Base-by-base conservation (phyloP, 345 rosid species). In the Orychophragmus violaceus region DNA sequence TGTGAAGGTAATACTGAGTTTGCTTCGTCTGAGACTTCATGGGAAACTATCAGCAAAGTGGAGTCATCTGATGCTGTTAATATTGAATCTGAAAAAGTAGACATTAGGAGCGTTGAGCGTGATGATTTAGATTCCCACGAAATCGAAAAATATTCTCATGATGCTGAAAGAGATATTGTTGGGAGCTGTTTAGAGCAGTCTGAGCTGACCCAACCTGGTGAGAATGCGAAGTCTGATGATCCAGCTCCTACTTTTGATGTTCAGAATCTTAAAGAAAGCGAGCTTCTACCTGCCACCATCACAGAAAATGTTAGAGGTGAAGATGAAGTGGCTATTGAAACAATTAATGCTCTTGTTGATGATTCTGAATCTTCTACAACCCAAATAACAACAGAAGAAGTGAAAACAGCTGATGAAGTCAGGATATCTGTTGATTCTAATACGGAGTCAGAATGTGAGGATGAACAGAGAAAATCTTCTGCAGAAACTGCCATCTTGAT, bases 1-100 rank as follows among this genome's bases (percentile, higher is more conserved):
- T 82, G 85, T 71, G 86, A 82, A 68, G 88, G 77, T 36, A 82
- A 60, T 52, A 82, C 77, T 18, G 95, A 85, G 56, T 84, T 84
- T 74, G 77, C 73, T 68, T 69, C 83, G 3, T 84, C 79, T 50
- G 87, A 79, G 66, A 74, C 82, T 74, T 67, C 58, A 0, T 84
- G 84, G 90, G 83, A 72, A 29, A 67, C 80, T 77, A 71, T 80
- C 18, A 35, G 39, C 32, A 78, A 74, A 77, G 69, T 84, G 68
- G 82, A 75, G 65, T 59, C 78, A 36, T 55, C 83, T 41, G 6
- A 4, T 41, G 19, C 46, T 41, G 46, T 5, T 37, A 16, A 41
- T 41, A 16, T 41, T 41, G 10, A 9, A 14, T 41, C 46, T 28
- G 70, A 64, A 52, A 74, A 30, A 54, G 59, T 58, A 62, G 62